Evolutionary conservation across 1,139 yeast genomes (phyloP).

Genomic region (Yamadazyma sp.): DNA sequence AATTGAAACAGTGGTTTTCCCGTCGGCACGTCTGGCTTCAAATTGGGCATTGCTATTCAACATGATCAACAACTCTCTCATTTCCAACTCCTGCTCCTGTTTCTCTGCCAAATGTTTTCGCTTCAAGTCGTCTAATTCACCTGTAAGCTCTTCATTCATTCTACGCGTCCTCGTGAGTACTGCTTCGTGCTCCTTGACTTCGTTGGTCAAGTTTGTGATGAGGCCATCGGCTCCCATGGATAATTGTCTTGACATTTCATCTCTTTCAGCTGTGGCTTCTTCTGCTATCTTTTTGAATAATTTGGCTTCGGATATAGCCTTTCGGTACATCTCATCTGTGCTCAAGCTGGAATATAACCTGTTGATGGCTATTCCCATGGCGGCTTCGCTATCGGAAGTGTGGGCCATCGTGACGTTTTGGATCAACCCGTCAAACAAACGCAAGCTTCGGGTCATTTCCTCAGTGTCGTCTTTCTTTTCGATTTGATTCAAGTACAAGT

Average conservation of each 20-base stretch:
- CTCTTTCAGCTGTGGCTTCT: conserved; percentile 84
- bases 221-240: conserved; percentile 84
- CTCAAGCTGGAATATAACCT: conserved; percentile 73
- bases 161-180: conserved; percentile 68
- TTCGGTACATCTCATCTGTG: conserved; percentile 86
- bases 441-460: conserved; percentile 64
- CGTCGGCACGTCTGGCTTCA: conserved; percentile 27
- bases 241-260: conserved; percentile 69
- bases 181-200: conserved; percentile 70
- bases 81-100: conserved; percentile 84
- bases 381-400: conserved; percentile 66
- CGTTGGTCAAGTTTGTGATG: conserved; percentile 67
- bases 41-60: conserved; percentile 44
- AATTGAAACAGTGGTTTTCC: conserved; percentile 40
- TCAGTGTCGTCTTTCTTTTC: conserved; percentile 51
- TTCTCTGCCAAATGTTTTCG: conserved; percentile 70
- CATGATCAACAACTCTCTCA: conserved; percentile 79
- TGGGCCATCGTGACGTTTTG: conserved; percentile 75
- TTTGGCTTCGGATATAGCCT: conserved; percentile 73
- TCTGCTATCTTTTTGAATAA: conserved; percentile 67
- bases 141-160: conserved; percentile 59
- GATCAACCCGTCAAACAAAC: conserved; percentile 79
- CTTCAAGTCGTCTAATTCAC: conserved; percentile 71
- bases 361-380: conserved; percentile 82
- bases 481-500: conserved; percentile 70